Evolutionary conservation across 2,329 filamentous ascomycete genomes (phyloP), one percentile per base, ranked within the genome.

Genomic region (Sporothrix mexicana): DNA sequence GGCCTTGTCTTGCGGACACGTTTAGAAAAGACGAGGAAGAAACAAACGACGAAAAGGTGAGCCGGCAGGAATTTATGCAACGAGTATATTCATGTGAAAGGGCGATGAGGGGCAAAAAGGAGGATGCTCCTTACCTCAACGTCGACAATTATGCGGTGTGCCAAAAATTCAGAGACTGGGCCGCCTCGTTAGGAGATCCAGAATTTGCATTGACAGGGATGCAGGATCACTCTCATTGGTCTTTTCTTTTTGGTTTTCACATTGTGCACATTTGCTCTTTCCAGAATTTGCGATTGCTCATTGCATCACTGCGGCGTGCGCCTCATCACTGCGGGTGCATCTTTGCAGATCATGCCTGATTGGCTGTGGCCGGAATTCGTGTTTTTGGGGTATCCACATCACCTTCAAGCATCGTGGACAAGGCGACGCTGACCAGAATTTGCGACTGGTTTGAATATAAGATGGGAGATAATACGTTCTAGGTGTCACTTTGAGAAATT

Each of bases 361-460:
- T 61, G 57, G 57, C 9, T n/a, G 23, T 62, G 25, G 15, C 59
- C 59, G n/a, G 59, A 62, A 62, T 43, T 62, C 15, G 59, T 62
- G 25, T 62, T 30, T 41, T 41, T 43, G 30, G 25, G 59, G 30
- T 30, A 10, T 41, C 59, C 59, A 20, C 59, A 43, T n/a, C 20
- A 13, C 13, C 59, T 43, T 43, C 59, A 41, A n/a, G 8, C 10
- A 62, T 20, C 43, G 30, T 43, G 59, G 30, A 43, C 30, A 20
- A 45, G 25, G 13, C 13, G 15, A n/a, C 10, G 13, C 13, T 13
- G 25, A 20, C 59, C 59, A 62, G 59, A 62, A 62, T 62, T 20
- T 43, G 59, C 30, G 25, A 43, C 30, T 45, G 15, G 36, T 43
- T 62, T 43, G 17, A 7, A 62, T 62, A 62, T 41, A 62, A 20